These are phyloP conservation scores for Colletotrichum sp. DNA, from an alignment of 2,329 filamentous ascomycete genomes.

Conservation along the genomic window DNA sequence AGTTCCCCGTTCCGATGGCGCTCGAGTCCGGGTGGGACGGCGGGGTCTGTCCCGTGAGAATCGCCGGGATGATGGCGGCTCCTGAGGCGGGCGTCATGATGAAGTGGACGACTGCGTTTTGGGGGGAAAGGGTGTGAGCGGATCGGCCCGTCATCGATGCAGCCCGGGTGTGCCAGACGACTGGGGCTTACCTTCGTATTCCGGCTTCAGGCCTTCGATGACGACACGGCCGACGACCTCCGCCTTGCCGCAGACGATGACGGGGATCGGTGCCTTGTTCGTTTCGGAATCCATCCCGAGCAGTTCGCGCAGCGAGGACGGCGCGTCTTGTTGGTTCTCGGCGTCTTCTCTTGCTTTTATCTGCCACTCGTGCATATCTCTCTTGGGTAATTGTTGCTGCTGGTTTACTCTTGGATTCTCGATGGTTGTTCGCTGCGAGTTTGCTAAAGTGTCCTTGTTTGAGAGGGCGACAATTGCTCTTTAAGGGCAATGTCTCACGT, in stretches of 20 bases:
- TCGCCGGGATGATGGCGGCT: slow-evolving; percentile 18
- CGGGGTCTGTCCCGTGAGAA: background rate
- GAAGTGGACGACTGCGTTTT: slow-evolving; percentile 19
- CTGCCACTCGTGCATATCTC: background rate
- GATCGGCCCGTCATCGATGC: background rate
- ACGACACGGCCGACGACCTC: slow-evolving; percentile 26
- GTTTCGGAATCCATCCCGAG: background rate
- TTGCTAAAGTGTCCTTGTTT: background rate
- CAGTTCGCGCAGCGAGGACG: background rate
- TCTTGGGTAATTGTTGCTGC: background rate
- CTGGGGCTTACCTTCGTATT: slow-evolving; percentile 26
- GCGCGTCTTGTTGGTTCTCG: background rate
- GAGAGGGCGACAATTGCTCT: background rate
- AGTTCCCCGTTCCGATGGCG: slow-evolving; percentile 20
- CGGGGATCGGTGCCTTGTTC: slow-evolving; percentile 2
- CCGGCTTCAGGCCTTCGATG: slow-evolving; percentile 28
- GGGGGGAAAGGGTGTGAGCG: background rate
- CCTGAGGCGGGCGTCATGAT: slow-evolving; percentile 10
- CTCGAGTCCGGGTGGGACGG: slow-evolving; percentile 20
- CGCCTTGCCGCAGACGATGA: slow-evolving; percentile 29
- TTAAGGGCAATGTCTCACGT: background rate
- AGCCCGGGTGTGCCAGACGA: background rate
- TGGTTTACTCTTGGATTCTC: rapidly evolving
- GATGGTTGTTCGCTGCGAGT: background rate
- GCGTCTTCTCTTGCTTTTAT: background rate